Evolutionary conservation across 768 basidiomycete genomes (phyloP).

Genomic region (Tylopilus sp.): DNA sequence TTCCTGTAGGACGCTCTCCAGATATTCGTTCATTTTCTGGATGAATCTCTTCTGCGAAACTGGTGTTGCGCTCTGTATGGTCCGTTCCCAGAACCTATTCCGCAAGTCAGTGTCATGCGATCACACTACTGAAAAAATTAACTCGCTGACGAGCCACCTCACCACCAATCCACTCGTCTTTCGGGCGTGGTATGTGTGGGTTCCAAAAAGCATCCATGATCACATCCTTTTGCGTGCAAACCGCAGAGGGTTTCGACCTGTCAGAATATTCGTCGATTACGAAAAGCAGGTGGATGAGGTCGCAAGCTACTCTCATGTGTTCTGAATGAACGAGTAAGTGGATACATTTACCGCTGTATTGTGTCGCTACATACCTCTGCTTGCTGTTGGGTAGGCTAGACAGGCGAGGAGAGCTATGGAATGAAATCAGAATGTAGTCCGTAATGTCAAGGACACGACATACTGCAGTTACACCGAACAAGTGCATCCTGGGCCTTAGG

Average conservation of each 20-base stretch:
- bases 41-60: neutral
- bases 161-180: neutral
- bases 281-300: too few species aligned
- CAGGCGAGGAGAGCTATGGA: neutral
- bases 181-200: too few species aligned
- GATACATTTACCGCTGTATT: too few species aligned
- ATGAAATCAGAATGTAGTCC: neutral
- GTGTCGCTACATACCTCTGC: too few species aligned
- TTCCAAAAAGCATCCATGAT: too few species aligned
- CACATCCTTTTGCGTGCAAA: too few species aligned
- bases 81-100: neutral
- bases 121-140: neutral
- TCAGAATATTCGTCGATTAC: too few species aligned
- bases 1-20: neutral
- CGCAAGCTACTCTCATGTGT: too few species aligned
- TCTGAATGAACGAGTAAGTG: too few species aligned
- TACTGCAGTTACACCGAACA: neutral
- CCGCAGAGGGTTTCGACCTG: too few species aligned
- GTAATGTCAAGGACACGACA: neutral
- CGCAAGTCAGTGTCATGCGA: neutral
- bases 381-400: neutral
- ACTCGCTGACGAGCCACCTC: neutral
- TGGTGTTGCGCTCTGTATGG: neutral
- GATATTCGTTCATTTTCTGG: neutral
- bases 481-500: neutral